Evolutionary conservation across 305 asterid species (phyloP).

Genomic region (Solanum chacoense): DNA sequence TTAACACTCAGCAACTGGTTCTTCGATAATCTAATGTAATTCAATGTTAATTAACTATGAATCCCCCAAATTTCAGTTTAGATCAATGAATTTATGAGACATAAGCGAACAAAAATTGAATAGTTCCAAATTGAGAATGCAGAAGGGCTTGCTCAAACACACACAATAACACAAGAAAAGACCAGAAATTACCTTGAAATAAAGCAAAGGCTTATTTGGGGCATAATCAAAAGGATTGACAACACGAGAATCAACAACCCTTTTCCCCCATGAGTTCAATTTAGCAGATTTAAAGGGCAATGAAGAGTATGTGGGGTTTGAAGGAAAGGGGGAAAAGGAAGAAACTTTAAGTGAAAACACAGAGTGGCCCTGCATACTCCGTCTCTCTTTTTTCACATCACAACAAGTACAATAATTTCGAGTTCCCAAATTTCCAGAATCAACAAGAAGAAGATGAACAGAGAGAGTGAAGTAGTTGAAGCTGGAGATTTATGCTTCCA

Average conservation of each 20-base stretch:
- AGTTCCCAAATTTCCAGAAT: background rate
- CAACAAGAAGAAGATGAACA: background rate
- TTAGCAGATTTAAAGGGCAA: conserved; percentile 5
- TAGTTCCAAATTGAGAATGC: background rate
- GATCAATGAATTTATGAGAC: background rate
- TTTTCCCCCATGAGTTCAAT: conserved; percentile 5
- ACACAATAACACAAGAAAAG: background rate
- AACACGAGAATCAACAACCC: conserved; percentile 9
- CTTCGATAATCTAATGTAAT: background rate
- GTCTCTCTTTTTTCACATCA: background rate
- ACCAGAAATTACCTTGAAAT: conserved; percentile 21
- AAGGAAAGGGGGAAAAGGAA: conserved; percentile 6
- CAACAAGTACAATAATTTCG: background rate
- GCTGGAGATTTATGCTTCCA: background rate
- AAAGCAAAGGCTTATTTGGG: conserved; percentile 5
- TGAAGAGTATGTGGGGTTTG: conserved; percentile 2
- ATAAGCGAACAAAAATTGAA: background rate
- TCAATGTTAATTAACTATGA: background rate
- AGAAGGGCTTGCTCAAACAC: background rate
- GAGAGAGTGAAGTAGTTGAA: background rate
- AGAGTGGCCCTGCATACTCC: conserved; percentile 32
- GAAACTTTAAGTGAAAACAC: conserved; percentile 9
- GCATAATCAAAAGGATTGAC: conserved; percentile 8
- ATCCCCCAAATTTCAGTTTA: background rate
- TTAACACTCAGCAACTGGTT: background rate